Evolutionary conservation across 345 rosid genomes (phyloP), one percentile per base, ranked within the genome.

Genomic region (Gossypium ekmanianum): DNA sequence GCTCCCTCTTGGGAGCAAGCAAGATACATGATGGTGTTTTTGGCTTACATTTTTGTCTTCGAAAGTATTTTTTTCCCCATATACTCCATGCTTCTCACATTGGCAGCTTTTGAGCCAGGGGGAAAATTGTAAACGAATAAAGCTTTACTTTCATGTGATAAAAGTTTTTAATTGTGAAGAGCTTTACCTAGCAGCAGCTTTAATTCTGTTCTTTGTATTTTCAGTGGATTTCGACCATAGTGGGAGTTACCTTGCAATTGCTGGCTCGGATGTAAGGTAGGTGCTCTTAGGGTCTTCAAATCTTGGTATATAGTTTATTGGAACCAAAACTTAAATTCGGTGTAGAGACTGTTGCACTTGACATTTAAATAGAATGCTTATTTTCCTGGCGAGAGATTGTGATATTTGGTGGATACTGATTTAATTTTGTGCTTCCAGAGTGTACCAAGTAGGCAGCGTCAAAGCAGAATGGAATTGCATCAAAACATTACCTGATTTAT

Each of bases 201-300:
- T 75, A 16, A 24, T 68, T 65, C 71, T 47, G 16, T 14, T 3
- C 17, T 66, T 34, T 34, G 41, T 34, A 34, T 34, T 67, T 54
- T 85, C 91, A 94, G 98, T 92, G 83, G 99, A 88, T 80, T 93
- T 94, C 39, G 99, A 93, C 77, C 90, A 88, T 52, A 93, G 96
- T 74, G 99, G 99, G 79, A 82, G 79, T 71, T 94, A 92, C 83
- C 93, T 95, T 14, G 96, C 93, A 47, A 68, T 93, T 80, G 89
- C 93, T 24, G 97, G 98, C 63, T 88, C 97, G 56, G 99, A 95
- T 76, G 84, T 87, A 80, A 91, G 96, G 99, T 91, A 64, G 63
- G 84, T 61, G 3, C 70, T n/a, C 26, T 8, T 66, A 11, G 2
- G 48, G 71, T 18, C 16, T 48, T 43, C 22, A 13, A 55, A 44